These are phyloP conservation scores for Psidium guajava DNA, from an alignment of 345 rosid species.

Conservation along the genomic window DNA sequence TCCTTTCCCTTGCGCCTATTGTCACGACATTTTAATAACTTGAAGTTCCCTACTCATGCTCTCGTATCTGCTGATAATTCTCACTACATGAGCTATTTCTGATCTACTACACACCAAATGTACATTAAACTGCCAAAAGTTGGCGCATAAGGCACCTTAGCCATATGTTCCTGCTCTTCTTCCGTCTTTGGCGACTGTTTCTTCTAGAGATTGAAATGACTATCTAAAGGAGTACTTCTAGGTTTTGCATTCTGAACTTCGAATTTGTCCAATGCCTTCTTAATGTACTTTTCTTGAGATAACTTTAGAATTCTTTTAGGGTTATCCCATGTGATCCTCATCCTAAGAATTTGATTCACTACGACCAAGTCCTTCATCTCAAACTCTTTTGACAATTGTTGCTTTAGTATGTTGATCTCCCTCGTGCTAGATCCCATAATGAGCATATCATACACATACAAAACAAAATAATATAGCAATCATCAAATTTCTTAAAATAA, in stretches of 20 bases:
- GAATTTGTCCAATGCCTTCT: not conserved
- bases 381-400: not conserved
- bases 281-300: not conserved
- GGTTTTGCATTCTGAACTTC: not conserved
- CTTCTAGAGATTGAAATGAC: not conserved
- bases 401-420: not conserved
- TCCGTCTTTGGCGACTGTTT: not conserved
- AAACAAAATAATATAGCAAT: too few relatives aligned
- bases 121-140: not conserved
- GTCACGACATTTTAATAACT: too few relatives aligned
- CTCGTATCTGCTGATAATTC: not conserved
- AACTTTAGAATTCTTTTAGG: not conserved
- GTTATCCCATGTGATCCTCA: not conserved
- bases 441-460: not conserved
- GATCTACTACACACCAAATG: too few relatives aligned
- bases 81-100: not conserved
- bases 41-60: too few relatives aligned
- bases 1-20: too few relatives aligned
- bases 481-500: too few relatives aligned
- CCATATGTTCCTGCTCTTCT: not conserved
- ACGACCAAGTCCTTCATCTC: not conserved
- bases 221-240: not conserved
- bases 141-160: not conserved
- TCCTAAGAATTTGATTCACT: not conserved
- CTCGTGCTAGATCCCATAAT: not conserved